Evolutionary conservation across 176 grass and related monocot species (phyloP).

Genomic region (Saccharum officinarum): DNA sequence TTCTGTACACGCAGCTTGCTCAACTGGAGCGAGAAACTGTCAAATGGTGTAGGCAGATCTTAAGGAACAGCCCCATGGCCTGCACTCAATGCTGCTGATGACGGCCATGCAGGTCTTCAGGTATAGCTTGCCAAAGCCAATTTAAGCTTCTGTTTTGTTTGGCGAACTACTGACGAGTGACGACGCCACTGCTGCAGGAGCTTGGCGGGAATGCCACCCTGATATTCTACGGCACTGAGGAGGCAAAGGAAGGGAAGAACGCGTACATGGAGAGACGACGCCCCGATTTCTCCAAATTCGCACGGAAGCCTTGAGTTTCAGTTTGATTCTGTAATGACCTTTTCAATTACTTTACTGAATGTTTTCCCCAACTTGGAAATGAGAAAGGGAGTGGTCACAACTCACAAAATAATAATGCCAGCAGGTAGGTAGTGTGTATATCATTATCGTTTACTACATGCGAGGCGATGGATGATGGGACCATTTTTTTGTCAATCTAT

Average conservation of each 20-base stretch:
- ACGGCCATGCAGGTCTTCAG: conserved; percentile 90
- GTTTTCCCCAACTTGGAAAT: neutral
- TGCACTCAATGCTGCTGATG: conserved; percentile 84
- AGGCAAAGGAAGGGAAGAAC: conserved; percentile 85
- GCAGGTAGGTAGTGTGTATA: neutral
- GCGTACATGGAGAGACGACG: conserved; percentile 78
- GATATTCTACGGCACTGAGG: conserved; percentile 84
- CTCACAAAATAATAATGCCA: neutral
- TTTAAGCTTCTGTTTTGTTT: neutral
- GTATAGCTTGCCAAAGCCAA: conserved; percentile 47
- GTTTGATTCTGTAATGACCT: neutral
- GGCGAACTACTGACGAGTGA: neutral
- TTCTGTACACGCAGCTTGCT: conserved; percentile 52
- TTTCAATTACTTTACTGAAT: neutral
- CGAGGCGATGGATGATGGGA: neutral
- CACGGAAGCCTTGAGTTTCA: conserved; percentile 61
- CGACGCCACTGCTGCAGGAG: conserved; percentile 47
- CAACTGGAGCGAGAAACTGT: conserved; percentile 80
- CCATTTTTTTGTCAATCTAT: neutral
- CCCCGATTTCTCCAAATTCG: conserved; percentile 90
- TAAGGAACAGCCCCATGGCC: conserved; percentile 86
- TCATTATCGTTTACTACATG: neutral
- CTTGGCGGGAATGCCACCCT: conserved; percentile 85
- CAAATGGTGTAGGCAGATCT: conserved; percentile 85
- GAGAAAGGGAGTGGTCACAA: neutral